phyloP scores from a whole-genome alignment of 768 basidiomycete genomes.

The Rubroboletus satanas region DNA sequence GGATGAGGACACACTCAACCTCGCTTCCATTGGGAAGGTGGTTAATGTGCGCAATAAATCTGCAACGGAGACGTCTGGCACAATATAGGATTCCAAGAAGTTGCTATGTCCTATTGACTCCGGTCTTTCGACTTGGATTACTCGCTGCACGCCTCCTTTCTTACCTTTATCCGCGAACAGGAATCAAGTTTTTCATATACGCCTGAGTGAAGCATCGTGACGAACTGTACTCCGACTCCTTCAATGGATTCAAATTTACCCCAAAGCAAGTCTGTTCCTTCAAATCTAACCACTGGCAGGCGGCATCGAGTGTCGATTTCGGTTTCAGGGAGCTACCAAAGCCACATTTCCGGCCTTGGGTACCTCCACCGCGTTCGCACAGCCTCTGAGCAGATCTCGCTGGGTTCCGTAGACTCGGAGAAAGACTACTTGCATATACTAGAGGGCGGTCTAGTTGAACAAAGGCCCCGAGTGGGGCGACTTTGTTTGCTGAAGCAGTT shows the following conservation, averaged over 20 bases:
- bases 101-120: neutral
- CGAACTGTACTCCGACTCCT: neutral
- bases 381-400: conserved; percentile 22
- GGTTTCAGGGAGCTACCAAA: conserved; percentile 42
- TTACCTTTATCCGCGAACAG: neutral
- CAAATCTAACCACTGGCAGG: conserved; percentile 13
- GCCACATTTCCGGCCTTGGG: conserved; percentile 41
- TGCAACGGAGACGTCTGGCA: neutral
- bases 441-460: conserved; percentile 17
- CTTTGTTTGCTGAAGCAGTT: conserved; percentile 29
- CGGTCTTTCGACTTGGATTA: neutral
- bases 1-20: neutral
- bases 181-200: neutral
- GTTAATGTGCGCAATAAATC: neutral
- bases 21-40: neutral
- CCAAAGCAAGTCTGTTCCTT: conserved; percentile 27
- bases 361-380: conserved; percentile 39
- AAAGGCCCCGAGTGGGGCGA: conserved; percentile 14
- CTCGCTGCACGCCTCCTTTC: neutral
- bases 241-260: conserved; percentile 18
- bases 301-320: conserved; percentile 24
- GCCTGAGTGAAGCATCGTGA: neutral
- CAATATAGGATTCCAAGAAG: conserved; percentile 8
- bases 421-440: conserved; percentile 13
- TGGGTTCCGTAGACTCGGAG: neutral